phyloP scores from a whole-genome alignment of 805 yeast species.

The Zygoascus biomembranicola region DNA sequence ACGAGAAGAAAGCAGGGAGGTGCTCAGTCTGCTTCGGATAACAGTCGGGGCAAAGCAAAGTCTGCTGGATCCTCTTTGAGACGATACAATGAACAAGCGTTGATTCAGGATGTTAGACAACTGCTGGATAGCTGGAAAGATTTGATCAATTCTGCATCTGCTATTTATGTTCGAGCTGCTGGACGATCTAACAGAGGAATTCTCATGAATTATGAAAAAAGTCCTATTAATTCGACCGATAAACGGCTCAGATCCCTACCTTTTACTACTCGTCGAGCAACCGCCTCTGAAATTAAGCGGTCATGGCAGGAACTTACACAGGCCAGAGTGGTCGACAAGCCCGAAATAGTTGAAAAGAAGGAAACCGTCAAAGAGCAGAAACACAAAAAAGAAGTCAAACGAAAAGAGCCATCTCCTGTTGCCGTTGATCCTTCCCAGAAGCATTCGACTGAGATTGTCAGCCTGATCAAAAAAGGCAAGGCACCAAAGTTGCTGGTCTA shows the following conservation, averaged over 20 bases:
- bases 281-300: slow-evolving; percentile 65
- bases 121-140: slow-evolving; percentile 58
- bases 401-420: slow-evolving; percentile 25
- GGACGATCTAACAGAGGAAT: slow-evolving; percentile 60
- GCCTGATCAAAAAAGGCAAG: slow-evolving; percentile 59
- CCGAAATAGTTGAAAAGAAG: slow-evolving; percentile 7
- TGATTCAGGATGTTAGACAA: slow-evolving; percentile 68
- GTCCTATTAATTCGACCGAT: slow-evolving; percentile 50
- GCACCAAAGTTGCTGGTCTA: slow-evolving; percentile 66
- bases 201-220: slow-evolving; percentile 54
- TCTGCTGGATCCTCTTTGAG: slow-evolving; percentile 91
- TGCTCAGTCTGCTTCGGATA: slow-evolving; percentile 86
- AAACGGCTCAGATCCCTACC: slow-evolving; percentile 65
- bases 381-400: slow-evolving; percentile 26
- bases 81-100: slow-evolving; percentile 80
- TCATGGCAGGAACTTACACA: slow-evolving; percentile 78
- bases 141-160: slow-evolving; percentile 48
- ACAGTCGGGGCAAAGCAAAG: slow-evolving; percentile 88
- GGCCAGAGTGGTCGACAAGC: slow-evolving; percentile 38
- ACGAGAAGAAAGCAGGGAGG: slow-evolving; percentile 98
- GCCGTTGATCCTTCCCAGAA: slow-evolving; percentile 31
- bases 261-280: slow-evolving; percentile 84
- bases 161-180: slow-evolving; percentile 72
- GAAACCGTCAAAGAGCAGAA: slow-evolving; percentile 14
- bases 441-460: slow-evolving; percentile 50